Percentiles rank a stretch among this genome's conserved stretches.
Evolutionary conservation across 495 filamentous ascomycete species (phyloP).

Genomic region (Chaetomidium leptoderma): DNA sequence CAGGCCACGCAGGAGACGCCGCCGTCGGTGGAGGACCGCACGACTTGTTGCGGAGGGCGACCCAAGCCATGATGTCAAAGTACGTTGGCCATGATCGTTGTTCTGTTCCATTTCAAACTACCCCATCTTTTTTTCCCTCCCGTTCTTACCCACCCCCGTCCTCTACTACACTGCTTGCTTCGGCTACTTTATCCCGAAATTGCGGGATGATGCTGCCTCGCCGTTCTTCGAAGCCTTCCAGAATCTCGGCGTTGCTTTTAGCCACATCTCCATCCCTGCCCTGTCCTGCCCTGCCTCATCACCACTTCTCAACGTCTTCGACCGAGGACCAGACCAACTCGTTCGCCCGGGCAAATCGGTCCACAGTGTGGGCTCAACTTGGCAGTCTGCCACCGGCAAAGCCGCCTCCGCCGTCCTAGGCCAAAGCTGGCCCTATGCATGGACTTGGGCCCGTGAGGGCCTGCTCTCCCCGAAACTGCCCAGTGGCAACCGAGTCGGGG

Average conservation of each 20-base stretch:
- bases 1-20: slow-evolving; percentile 28
- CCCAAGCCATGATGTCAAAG: slow-evolving; percentile 57
- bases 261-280: slow-evolving; percentile 21
- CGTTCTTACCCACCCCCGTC: neutral
- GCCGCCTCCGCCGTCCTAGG: neutral
- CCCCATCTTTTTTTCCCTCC: neutral
- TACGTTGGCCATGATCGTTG: slow-evolving; percentile 41
- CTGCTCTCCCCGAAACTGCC: neutral
- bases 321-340: too few relatives aligned
- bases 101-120: slow-evolving; percentile 19
- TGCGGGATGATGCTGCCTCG: slow-evolving; percentile 13
- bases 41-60: slow-evolving; percentile 53
- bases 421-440: neutral
- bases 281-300: too few relatives aligned
- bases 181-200: slow-evolving; percentile 23
- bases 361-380: neutral
- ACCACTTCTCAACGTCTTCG: slow-evolving; percentile 1
- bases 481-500: slow-evolving; percentile 8
- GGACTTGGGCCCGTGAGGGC: neutral
- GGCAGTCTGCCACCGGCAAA: slow-evolving; percentile 2
- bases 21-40: slow-evolving; percentile 33
- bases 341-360: neutral
- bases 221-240: slow-evolving; percentile 27
- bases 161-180: slow-evolving; percentile 14
- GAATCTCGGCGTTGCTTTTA: slow-evolving; percentile 25